Percentiles rank a stretch among this genome's conserved stretches.
Evolutionary conservation across 2,329 filamentous ascomycete genomes (phyloP).

Genomic region (Microdochium trichocladiopsis): DNA sequence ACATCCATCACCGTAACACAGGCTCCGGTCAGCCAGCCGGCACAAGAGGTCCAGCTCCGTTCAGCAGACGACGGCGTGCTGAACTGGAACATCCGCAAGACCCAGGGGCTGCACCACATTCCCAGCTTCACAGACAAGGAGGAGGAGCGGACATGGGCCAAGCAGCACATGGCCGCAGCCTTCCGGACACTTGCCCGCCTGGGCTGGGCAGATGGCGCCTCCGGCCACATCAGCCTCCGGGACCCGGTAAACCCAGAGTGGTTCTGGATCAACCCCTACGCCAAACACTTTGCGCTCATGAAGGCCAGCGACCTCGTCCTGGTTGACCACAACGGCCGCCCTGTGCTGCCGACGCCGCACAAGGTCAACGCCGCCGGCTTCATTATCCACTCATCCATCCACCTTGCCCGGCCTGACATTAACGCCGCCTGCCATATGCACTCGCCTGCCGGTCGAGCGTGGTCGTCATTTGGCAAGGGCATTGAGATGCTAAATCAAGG

Average conservation of each 20-base stretch:
- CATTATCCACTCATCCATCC: conserved; percentile 48
- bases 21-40: too few species aligned
- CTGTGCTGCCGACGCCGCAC: conserved; percentile 51
- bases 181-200: conserved; percentile 53
- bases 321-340: conserved; percentile 50
- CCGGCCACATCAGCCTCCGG: conserved; percentile 56
- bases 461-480: conserved; percentile 43
- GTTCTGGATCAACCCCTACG: conserved; percentile 59
- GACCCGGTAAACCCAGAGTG: conserved; percentile 51
- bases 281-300: conserved; percentile 51
- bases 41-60: too few species aligned
- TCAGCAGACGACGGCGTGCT: too few species aligned
- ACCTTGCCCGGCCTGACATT: conserved; percentile 49
- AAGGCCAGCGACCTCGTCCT: conserved; percentile 57
- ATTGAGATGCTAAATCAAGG: conserved; percentile 55
- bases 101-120: too few species aligned
- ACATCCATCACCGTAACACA: too few species aligned
- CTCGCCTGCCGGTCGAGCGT: conserved; percentile 45
- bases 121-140: too few species aligned
- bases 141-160: too few species aligned
- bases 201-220: conserved; percentile 55
- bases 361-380: conserved; percentile 55
- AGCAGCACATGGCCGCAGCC: conserved; percentile 47
- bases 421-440: conserved; percentile 52
- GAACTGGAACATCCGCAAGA: too few species aligned